phyloP scores from a whole-genome alignment of 2,329 filamentous ascomycete genomes.

The Pyricularia sp. region DNA sequence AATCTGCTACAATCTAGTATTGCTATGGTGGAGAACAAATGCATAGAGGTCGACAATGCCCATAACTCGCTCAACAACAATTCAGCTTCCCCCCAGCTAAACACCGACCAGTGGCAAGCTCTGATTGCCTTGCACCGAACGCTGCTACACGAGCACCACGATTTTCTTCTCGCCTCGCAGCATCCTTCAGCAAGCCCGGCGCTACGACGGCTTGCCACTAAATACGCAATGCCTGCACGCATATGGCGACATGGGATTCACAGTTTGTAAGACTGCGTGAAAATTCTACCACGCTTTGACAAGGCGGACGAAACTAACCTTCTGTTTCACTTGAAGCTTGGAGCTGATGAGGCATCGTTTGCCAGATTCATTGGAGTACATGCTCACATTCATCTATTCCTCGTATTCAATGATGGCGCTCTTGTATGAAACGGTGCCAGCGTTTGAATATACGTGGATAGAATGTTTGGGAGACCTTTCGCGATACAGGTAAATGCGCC shows the following conservation, averaged over 20 bases:
- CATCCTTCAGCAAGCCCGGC: conserved; percentile 68
- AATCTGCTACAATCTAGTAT: conserved; percentile 24
- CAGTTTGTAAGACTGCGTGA: conserved; percentile 38
- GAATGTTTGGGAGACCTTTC: too few relatives aligned
- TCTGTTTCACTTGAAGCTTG: conserved; percentile 24
- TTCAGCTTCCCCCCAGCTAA: conserved; percentile 36
- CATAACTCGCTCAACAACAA: conserved; percentile 32
- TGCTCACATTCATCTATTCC: conserved; percentile 86
- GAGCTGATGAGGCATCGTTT: conserved; percentile 67
- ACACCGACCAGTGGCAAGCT: too few relatives aligned
- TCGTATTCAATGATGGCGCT: conserved; percentile 87
- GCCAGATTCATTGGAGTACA: conserved; percentile 72
- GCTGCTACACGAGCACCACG: too few relatives aligned
- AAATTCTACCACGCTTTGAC: background rate
- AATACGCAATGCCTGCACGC: conserved; percentile 83
- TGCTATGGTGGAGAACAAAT: conserved; percentile 79
- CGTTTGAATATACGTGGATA: conserved; percentile 87
- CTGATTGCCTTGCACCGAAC: too few relatives aligned
- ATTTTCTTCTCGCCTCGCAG: too few relatives aligned
- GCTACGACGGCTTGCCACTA: conserved; percentile 59
- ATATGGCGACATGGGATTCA: conserved; percentile 96
- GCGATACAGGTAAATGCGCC: conserved; percentile 44
- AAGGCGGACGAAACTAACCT: background rate
- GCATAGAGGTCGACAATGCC: conserved; percentile 70
- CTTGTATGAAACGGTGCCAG: conserved; percentile 73